Conservation (phyloP, 2,329 filamentous ascomycete species). For the Colletotrichum musae region DNA sequence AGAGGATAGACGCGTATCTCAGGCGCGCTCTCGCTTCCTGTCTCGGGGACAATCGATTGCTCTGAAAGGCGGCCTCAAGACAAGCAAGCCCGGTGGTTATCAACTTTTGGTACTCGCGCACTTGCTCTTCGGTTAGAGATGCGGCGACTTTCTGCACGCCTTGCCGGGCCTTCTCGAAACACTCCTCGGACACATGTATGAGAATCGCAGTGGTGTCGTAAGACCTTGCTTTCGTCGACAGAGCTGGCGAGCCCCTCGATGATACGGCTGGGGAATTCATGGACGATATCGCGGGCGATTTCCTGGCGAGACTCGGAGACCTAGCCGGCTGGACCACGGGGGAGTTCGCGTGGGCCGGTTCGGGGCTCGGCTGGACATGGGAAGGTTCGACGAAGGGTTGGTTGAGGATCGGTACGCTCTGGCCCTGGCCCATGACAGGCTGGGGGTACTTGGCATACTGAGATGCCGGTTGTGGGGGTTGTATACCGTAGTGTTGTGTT, state of each 20-base stretch:
- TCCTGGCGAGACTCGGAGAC: conserved; percentile 58
- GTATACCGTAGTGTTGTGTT: conserved; percentile 14
- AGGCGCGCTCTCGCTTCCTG: conserved; percentile 79
- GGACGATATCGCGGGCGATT: conserved; percentile 49
- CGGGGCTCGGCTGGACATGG: conserved; percentile 51
- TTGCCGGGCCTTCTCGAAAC: conserved; percentile 75
- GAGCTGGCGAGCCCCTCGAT: conserved; percentile 53
- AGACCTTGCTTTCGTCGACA: conserved; percentile 57
- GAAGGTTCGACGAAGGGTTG: conserved; percentile 32
- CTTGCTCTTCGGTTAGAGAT: conserved; percentile 63
- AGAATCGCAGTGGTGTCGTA: conserved; percentile 72
- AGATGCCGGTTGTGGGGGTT: conserved; percentile 24
- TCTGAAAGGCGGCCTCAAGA: conserved; percentile 78
- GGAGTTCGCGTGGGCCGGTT: conserved; percentile 57
- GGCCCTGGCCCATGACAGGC: conserved; percentile 35
- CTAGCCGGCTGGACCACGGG: conserved; percentile 52
- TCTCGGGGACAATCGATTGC: conserved; percentile 71
- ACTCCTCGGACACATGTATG: conserved; percentile 82
- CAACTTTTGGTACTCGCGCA: conserved; percentile 79
- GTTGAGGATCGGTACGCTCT: conserved; percentile 30
- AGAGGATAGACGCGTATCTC: conserved; percentile 79
- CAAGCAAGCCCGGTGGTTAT: conserved; percentile 81
- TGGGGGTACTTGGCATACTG: conserved; percentile 40
- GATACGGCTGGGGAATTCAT: conserved; percentile 44
- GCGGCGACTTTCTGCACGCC: conserved; percentile 65